phyloP scores from a whole-genome alignment of 2,329 filamentous ascomycete species.

The Hymenoscyphus fraxineus region DNA sequence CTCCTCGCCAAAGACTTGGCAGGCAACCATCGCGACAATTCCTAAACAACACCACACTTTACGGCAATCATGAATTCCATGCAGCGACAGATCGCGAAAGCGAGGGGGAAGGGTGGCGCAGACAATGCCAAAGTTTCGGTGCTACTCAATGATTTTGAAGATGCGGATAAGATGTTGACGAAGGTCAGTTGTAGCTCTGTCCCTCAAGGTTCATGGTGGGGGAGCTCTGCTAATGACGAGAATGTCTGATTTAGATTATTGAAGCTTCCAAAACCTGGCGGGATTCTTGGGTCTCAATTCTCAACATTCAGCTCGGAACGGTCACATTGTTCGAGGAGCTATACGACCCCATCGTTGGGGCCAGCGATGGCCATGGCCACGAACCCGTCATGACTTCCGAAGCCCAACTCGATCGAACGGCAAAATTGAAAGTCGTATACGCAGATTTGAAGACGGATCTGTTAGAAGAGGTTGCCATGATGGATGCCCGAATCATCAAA shows the following conservation, averaged over 20 bases:
- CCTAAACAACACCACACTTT: slow-evolving; percentile 11
- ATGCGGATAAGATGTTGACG: slow-evolving; percentile 70
- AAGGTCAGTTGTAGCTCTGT: slow-evolving; percentile 50
- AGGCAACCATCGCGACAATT: slow-evolving; percentile 10
- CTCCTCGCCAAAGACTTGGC: slow-evolving; percentile 8
- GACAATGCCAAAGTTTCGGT: slow-evolving; percentile 74
- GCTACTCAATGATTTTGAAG: slow-evolving; percentile 74
- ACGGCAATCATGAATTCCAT: slow-evolving; percentile 60
- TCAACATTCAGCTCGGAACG: slow-evolving; percentile 64
- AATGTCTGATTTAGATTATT: slow-evolving; percentile 55
- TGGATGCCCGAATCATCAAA: slow-evolving; percentile 66
- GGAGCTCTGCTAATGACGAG: neutral
- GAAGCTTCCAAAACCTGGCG: slow-evolving; percentile 73
- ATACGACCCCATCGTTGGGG: slow-evolving; percentile 72
- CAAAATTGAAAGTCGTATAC: slow-evolving; percentile 63
- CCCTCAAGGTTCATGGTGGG: neutral
- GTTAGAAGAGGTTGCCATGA: slow-evolving; percentile 63
- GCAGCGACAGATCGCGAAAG: slow-evolving; percentile 70
- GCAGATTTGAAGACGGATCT: slow-evolving; percentile 69
- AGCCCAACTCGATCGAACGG: slow-evolving; percentile 59
- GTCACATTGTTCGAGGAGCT: slow-evolving; percentile 66
- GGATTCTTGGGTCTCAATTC: slow-evolving; percentile 72
- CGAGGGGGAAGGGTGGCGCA: slow-evolving; percentile 63
- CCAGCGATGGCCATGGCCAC: slow-evolving; percentile 54
- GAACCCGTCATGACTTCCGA: slow-evolving; percentile 58